Percentiles rank a stretch among this genome's conserved stretches.
Conservation (phyloP, 2,329 filamentous ascomycete species). For the Epichloe typhina region DNA sequence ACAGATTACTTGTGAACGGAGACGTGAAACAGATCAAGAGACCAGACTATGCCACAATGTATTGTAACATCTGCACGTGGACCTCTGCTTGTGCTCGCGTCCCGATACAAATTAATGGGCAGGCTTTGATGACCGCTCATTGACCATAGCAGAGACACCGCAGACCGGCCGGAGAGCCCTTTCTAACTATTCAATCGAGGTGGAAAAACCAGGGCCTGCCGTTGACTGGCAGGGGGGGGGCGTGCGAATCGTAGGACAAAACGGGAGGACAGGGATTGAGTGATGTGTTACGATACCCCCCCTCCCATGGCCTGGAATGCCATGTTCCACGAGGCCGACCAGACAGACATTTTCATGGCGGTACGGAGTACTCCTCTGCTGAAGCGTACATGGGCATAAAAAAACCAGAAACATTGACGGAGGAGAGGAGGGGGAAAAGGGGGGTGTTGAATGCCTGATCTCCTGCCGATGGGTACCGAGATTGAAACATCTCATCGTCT, state of each 20-base stretch:
- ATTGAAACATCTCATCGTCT: not conserved
- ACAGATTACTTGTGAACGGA: not conserved
- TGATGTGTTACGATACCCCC: not conserved
- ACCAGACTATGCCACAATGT: conserved; percentile 1
- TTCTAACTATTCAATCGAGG: not conserved
- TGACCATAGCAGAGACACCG: not conserved
- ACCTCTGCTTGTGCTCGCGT: not conserved
- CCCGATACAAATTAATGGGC: not conserved
- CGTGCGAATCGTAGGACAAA: too few relatives aligned
- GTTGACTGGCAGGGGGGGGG: not conserved
- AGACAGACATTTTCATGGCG: not conserved
- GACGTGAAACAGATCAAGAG: conserved; percentile 1
- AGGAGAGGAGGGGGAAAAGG: not conserved
- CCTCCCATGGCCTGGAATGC: not conserved
- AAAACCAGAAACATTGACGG: not conserved
- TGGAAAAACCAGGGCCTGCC: not conserved
- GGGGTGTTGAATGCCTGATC: not conserved
- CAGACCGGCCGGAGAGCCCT: not conserved
- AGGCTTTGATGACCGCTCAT: not conserved
- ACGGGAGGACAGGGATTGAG: not conserved
- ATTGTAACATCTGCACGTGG: conserved; percentile 1
- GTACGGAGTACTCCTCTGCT: not conserved
- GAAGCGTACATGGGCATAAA: not conserved
- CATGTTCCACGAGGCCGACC: not conserved
- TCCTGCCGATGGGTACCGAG: not conserved